Evolutionary conservation across 1,284 basidiomycete genomes (phyloP).

Genomic region (Blastosporella zonata): DNA sequence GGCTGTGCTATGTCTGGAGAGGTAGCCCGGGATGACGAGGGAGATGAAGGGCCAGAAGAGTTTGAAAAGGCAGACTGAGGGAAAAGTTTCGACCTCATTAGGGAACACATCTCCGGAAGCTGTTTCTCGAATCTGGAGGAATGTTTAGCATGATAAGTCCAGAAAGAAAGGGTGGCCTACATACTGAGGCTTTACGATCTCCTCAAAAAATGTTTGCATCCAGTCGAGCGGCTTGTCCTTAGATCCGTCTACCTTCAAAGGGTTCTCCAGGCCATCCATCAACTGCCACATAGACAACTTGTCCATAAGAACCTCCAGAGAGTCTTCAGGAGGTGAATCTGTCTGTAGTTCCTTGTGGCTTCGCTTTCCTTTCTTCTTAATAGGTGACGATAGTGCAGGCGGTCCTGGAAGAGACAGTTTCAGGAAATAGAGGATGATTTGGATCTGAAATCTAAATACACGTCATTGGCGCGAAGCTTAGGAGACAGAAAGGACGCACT

Average conservation of each 20-base stretch:
- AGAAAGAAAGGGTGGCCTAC: conserved; percentile 23
- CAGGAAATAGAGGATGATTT: conserved; percentile 65
- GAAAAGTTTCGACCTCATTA: conserved; percentile 68
- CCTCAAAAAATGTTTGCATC: conserved; percentile 68
- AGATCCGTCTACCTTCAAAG: conserved; percentile 7
- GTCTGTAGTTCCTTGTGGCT: conserved; percentile 22
- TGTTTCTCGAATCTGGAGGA: conserved; percentile 50
- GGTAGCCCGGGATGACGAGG: conserved; percentile 25
- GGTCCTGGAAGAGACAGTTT: conserved; percentile 60
- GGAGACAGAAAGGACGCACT: conserved; percentile 45
- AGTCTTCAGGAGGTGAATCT: conserved; percentile 37
- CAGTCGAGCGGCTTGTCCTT: conserved; percentile 54
- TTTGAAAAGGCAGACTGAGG: conserved; percentile 57
- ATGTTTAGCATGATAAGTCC: not conserved
- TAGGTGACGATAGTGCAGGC: conserved; percentile 26
- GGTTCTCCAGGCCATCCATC: conserved; percentile 35
- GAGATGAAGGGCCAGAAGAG: conserved; percentile 37
- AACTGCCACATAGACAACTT: conserved; percentile 75
- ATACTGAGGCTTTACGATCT: conserved; percentile 61
- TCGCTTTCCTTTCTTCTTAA: conserved; percentile 38
- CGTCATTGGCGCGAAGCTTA: conserved; percentile 1
- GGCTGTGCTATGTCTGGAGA: conserved; percentile 23
- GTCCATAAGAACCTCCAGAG: conserved; percentile 72
- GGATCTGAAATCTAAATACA: conserved; percentile 58
- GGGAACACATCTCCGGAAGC: conserved; percentile 52